Evolutionary conservation across 768 basidiomycete species (phyloP).

Genomic region (Rhodotorula diobovata): DNA sequence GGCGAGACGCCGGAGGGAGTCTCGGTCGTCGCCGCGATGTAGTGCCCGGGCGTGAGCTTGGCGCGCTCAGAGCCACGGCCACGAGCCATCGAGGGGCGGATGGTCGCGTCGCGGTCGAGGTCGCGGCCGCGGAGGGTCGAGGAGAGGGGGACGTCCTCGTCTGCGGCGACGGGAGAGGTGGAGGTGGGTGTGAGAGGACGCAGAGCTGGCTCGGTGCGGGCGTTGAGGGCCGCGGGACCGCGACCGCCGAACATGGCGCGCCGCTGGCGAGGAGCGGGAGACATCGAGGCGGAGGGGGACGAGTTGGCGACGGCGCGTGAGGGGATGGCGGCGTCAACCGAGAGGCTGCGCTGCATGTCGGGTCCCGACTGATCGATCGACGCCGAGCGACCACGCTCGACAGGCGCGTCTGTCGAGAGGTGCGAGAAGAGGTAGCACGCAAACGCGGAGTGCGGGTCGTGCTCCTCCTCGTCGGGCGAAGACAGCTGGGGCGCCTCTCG

Average conservation of each 20-base stretch:
- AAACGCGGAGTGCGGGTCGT: conserved; percentile 33
- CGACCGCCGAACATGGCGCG: conserved; percentile 21
- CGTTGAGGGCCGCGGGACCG: not conserved
- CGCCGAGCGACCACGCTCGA: conserved; percentile 18
- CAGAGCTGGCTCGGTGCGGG: conserved; percentile 11
- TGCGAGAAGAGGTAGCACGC: conserved; percentile 39
- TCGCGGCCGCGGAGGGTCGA: not conserved
- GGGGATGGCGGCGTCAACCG: conserved; percentile 11
- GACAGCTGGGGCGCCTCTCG: not conserved
- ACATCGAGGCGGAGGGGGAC: not conserved
- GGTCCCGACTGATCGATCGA: not conserved
- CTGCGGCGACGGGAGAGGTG: not conserved
- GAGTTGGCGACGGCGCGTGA: conserved; percentile 5
- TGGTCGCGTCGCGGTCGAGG: conserved; percentile 27
- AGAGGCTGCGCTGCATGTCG: conserved; percentile 24
- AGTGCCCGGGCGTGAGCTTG: conserved; percentile 24
- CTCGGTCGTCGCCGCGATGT: conserved; percentile 25
- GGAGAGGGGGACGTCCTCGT: not conserved
- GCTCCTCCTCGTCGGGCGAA: not conserved
- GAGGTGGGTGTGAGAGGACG: conserved; percentile 7
- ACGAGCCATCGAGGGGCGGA: conserved; percentile 5
- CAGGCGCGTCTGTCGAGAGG: conserved; percentile 2
- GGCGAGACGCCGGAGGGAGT: conserved; percentile 21
- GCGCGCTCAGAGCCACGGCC: not conserved
- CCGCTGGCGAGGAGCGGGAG: conserved; percentile 8